These are phyloP conservation scores for Penicillium sp. DNA, from an alignment of 2,329 filamentous ascomycete species.

Conservation along the genomic window DNA sequence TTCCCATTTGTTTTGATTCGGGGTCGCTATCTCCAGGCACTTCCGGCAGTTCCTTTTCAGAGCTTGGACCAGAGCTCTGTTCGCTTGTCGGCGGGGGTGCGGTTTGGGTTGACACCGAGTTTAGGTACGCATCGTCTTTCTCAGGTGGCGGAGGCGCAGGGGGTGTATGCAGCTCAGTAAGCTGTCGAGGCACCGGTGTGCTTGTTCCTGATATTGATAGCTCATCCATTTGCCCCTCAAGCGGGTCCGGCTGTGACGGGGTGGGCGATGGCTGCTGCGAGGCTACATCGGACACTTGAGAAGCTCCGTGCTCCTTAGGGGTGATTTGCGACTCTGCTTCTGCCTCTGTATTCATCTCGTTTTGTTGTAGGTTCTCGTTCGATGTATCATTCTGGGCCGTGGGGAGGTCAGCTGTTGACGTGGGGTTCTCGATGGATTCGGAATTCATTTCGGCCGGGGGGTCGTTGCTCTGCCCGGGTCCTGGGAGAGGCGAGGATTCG, in stretches of 20 bases:
- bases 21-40: conserved; percentile 30
- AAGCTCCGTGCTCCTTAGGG: conserved; percentile 1
- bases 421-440: conserved; percentile 21
- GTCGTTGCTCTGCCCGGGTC: conserved; percentile 26
- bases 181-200: conserved; percentile 15
- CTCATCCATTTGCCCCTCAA: conserved; percentile 31
- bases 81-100: conserved; percentile 44
- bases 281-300: conserved; percentile 5
- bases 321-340: conserved; percentile 1
- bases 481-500: conserved; percentile 26
- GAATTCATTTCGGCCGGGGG: conserved; percentile 20
- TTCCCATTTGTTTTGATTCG: conserved; percentile 49
- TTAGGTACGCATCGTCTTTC: conserved; percentile 55
- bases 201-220: conserved; percentile 32
- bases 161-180: conserved; percentile 13
- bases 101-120: conserved; percentile 45
- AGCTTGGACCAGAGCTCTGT: conserved; percentile 33
- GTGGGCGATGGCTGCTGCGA: conserved; percentile 12
- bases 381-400: conserved; percentile 21
- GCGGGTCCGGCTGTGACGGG: conserved; percentile 21
- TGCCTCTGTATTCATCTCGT: conserved; percentile 15
- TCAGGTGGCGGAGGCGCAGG: conserved; percentile 49
- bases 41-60: conserved; percentile 42
- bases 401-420: conserved; percentile 20
- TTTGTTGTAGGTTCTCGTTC: conserved; percentile 9